phyloP scores from a whole-genome alignment of 768 basidiomycete species.

The Pisolithus microcarpus region DNA sequence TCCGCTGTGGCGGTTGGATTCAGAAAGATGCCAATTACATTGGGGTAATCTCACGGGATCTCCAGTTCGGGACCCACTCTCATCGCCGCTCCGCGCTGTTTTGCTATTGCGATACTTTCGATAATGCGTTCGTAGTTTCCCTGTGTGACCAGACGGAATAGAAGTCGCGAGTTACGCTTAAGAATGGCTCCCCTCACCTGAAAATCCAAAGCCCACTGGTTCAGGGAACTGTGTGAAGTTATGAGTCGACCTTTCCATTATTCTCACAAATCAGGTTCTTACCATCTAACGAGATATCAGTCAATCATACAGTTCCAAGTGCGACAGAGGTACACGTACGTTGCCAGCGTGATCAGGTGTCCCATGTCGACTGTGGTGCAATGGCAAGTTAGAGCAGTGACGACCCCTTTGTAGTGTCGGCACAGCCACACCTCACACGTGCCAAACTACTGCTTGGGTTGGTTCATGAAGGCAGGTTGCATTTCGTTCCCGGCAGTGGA shows the following conservation, averaged over 20 bases:
- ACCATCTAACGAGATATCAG: conserved; percentile 19
- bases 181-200: conserved; percentile 43
- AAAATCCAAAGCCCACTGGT: conserved; percentile 97
- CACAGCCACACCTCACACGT: too few species aligned
- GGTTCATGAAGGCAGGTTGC: too few species aligned
- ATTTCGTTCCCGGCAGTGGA: background rate
- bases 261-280: background rate
- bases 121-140: conserved; percentile 92
- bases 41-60: conserved; percentile 60
- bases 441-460: too few species aligned
- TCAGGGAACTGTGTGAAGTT: conserved; percentile 61
- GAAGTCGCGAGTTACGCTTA: background rate
- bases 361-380: conserved; percentile 43
- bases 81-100: conserved; percentile 78
- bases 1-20: conserved; percentile 45
- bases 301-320: background rate
- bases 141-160: conserved; percentile 31
- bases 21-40: background rate
- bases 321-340: conserved; percentile 41
- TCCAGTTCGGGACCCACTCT: conserved; percentile 96
- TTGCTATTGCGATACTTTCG: conserved; percentile 81
- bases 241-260: background rate
- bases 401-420: background rate
- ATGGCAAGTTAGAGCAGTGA: too few species aligned
- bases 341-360: conserved; percentile 82